Evolutionary conservation across 345 rosid genomes (phyloP), one percentile per base, ranked within the genome.

Genomic region (Jatropha curcas): DNA sequence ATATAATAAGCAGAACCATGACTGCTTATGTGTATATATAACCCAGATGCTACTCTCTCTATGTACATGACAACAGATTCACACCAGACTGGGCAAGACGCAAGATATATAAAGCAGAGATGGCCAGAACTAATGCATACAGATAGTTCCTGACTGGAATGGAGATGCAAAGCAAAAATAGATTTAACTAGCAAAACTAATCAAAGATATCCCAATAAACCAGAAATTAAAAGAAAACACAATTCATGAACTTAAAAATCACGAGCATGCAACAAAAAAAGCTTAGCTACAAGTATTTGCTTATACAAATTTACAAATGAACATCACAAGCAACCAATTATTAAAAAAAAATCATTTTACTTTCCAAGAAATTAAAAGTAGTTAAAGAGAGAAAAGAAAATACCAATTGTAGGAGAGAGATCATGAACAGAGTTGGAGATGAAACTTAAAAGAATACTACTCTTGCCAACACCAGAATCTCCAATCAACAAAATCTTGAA

Each of bases 401-500:
- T 87, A 95, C 99, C 98, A 24, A 92, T 77, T 57, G 99, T 95
- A 30, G 99, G 98, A 61, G 98, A 87, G 70, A 87, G 94, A 71
- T 95, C 87, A 58, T 84, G 88, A 70, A 86, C 80, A 80, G 81
- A 80, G 56, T 84, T 80, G 67, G 98, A 90, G 79, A 95, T 88
- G 86, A 92, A 90, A 68, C 88, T 89, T 57, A 92, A 83, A 72
- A 95, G 99, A 43, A 95, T 81, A 65, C 94, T 90, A 68, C 98
- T 95, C 83, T 92, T 95, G 65, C 99, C 99, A 75, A 95, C 98
- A 58, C 92, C 92, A n/a, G 99, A 92, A 78, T 95, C 99, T 48
- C 99, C 99, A 68, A 91, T 84, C 92, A 95, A 77, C 71, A 95
- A 77, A 78, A 95, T 81, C 90, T 95, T 95, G 79, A 95, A 95